Base-by-base conservation (phyloP, 1,284 basidiomycete species). In the Cystobasidiaceae sp. region DNA sequence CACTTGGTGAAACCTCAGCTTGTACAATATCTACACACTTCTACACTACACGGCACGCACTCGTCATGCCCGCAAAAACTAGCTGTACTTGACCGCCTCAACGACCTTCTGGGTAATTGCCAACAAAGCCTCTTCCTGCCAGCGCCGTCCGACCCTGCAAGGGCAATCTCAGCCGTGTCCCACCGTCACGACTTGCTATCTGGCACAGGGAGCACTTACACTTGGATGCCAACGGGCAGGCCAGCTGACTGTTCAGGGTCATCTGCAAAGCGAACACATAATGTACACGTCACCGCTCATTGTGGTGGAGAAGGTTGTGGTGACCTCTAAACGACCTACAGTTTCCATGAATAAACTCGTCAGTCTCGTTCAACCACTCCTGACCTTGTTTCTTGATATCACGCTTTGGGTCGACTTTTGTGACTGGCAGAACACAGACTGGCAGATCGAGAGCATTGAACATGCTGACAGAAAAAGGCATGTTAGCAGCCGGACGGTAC, bases 381-480 rank as follows among this genome's bases (percentile, higher is more conserved):
- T 23, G 17, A 13, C 23, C 21, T 7, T 23, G 6, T 9, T 21
- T 21, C 49, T 28, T 27, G 7, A 7, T 28, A 21, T 51, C 49
- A 11, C 25, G 9, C 7, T 8, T 17, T 11, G 55, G 13, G 25
- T 58, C 55, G 19, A 58, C 55, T 7, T 8, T 45, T 8, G 55
- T 58, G 21, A 58, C 55, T 17, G 55, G 55, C 17, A 58, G 46
- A 43, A 58, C 55, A 4, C 41, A 49, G 11, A 19, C 37, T 28
- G 55, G 55, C 43, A 58, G 41, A 46, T 58, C 55, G 28, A 58
- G 55, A 7, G 30, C 5, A 32, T 58, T 58, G 55, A 58, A 58
- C 13, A 27, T 19, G 15, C 52, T 44, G 15, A 45, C 23, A 21
- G 13, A 46, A 21, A 9, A 46, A 15, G n/a, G n/a, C n/a, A n/a